Conservation (phyloP, 805 yeast species). For the Cyberlindnera saturnus region DNA sequence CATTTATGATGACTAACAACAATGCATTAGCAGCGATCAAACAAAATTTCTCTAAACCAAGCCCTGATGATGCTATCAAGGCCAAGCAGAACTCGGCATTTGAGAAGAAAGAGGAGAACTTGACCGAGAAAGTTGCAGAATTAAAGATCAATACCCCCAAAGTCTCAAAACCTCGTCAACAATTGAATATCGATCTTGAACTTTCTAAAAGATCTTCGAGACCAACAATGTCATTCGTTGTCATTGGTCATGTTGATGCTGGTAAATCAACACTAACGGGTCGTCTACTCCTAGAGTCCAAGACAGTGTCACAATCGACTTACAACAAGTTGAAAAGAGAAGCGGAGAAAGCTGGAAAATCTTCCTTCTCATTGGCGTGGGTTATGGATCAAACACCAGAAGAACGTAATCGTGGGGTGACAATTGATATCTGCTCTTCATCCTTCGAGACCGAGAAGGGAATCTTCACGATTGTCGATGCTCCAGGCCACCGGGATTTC, state of each 20-base stretch:
- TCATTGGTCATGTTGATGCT: conserved; percentile 99
- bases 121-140: conserved; percentile 16
- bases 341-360: conserved; percentile 96
- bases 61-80: conserved; percentile 75
- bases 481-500: conserved; percentile 96
- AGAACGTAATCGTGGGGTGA: conserved; percentile 96
- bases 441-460: conserved; percentile 88
- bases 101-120: conserved; percentile 23
- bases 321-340: conserved; percentile 96
- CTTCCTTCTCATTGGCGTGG: conserved; percentile 98
- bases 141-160: conserved; percentile 13
- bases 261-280: conserved; percentile 98
- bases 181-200: conserved; percentile 23
- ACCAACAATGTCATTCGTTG: conserved; percentile 97
- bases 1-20: conserved; percentile 33
- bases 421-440: conserved; percentile 90
- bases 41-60: conserved; percentile 56
- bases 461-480: conserved; percentile 88
- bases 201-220: conserved; percentile 71
- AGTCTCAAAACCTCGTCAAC: conserved; percentile 16
- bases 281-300: conserved; percentile 94
- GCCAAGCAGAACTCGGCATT: conserved; percentile 50
- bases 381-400: conserved; percentile 93
- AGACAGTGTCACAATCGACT: conserved; percentile 95
- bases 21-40: conserved; percentile 33